Evolutionary conservation across 148 eudicot genomes (phyloP).

Genomic region (Rhododendron molle): DNA sequence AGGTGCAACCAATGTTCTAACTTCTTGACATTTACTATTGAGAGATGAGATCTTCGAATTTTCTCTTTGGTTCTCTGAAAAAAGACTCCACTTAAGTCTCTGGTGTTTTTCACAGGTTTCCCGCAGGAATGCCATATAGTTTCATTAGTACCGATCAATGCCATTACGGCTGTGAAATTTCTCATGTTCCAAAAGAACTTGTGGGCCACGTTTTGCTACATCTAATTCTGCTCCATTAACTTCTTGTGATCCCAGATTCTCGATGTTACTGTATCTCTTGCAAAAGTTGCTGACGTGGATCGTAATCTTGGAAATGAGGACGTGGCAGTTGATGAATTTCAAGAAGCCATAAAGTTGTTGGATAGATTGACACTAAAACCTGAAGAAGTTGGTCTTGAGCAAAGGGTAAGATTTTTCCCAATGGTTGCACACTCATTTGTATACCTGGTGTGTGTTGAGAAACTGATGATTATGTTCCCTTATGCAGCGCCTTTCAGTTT

Average conservation of each 20-base stretch:
- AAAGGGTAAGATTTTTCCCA: constrained; percentile 53
- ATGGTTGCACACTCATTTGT: not conserved
- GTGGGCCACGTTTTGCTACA: not conserved
- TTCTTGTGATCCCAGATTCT: constrained; percentile 43
- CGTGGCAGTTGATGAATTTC: constrained; percentile 62
- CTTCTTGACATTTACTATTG: not conserved
- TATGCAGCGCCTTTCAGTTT: constrained; percentile 74
- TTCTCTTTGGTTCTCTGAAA: not conserved
- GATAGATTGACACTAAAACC: constrained; percentile 49
- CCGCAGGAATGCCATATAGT: not conserved
- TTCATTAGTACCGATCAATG: not conserved
- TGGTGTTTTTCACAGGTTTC: not conserved
- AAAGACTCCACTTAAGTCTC: not conserved
- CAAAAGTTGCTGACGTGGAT: constrained; percentile 98
- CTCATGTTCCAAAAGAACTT: not conserved
- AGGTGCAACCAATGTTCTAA: not conserved
- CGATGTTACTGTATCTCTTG: constrained; percentile 82
- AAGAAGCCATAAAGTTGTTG: constrained; percentile 61
- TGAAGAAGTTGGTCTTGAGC: constrained; percentile 65
- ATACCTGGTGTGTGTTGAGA: not conserved
- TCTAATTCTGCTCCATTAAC: not conserved
- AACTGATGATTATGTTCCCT: not conserved
- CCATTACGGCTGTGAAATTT: not conserved
- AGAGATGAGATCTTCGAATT: not conserved
- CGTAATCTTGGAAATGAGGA: constrained; percentile 72